Conservation (phyloP, 75 land plant genomes). For the Cunninghamia lanceolata region DNA sequence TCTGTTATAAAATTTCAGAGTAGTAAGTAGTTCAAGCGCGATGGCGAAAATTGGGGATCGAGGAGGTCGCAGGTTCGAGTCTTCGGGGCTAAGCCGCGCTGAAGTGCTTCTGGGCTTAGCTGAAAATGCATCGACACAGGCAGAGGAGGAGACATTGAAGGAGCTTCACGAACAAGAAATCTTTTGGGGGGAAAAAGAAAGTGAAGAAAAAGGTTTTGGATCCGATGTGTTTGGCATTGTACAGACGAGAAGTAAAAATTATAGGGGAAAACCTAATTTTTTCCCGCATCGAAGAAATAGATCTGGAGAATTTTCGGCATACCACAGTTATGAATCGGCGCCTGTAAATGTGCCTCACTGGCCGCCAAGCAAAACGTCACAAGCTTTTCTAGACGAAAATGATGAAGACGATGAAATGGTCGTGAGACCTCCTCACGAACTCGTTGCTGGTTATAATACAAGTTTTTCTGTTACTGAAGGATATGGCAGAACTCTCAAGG, state of each 20-base stretch:
- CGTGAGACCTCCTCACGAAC: conserved; percentile 65
- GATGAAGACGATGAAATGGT: conserved; percentile 31
- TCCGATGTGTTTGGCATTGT: neutral
- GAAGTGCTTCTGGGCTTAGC: conserved; percentile 16
- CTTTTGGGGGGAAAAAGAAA: neutral
- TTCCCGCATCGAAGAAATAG: neutral
- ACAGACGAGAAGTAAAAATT: neutral
- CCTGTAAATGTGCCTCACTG: conserved; percentile 84
- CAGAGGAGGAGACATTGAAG: neutral
- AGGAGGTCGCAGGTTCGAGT: neutral
- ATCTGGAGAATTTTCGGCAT: neutral
- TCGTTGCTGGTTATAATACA: conserved; percentile 29
- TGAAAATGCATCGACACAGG: neutral
- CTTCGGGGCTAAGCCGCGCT: conserved; percentile 7
- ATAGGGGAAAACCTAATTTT: neutral
- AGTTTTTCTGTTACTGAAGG: conserved; percentile 68
- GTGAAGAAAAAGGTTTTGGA: neutral
- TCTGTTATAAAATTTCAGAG: neutral
- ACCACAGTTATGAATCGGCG: conserved; percentile 39
- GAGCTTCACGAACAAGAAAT: neutral
- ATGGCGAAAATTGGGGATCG: neutral
- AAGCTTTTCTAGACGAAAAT: conserved; percentile 22
- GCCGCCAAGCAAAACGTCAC: conserved; percentile 57
- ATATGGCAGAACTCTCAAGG: conserved; percentile 62
- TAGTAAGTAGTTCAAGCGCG: neutral